Percentiles rank a stretch among this genome's conserved stretches.
Conservation (phyloP, 2,329 filamentous ascomycete species). For the Paecilomyces variotii region DNA sequence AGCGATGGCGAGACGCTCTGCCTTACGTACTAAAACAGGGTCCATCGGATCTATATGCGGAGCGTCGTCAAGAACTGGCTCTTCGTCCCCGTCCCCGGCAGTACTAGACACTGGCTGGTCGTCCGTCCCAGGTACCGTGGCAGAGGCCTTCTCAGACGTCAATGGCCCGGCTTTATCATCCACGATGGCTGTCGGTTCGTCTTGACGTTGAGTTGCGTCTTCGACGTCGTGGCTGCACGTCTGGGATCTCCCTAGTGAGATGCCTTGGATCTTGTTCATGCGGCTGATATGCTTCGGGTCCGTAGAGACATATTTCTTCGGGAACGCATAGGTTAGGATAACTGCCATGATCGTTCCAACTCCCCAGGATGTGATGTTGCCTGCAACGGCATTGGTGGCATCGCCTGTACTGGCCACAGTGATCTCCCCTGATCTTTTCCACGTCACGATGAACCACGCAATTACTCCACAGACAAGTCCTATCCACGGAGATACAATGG, state of each 20-base stretch:
- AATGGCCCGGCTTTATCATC: background rate
- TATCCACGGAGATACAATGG: slow-evolving; percentile 27
- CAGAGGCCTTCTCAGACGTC: background rate
- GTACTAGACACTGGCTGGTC: slow-evolving; percentile 6
- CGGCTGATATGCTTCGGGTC: slow-evolving; percentile 16
- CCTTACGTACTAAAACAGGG: slow-evolving; percentile 25
- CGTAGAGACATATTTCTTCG: slow-evolving; percentile 16
- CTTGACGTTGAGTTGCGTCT: background rate
- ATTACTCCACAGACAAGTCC: slow-evolving; percentile 25
- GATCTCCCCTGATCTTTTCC: slow-evolving; percentile 25
- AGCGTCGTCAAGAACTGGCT: slow-evolving; percentile 35
- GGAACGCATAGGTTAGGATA: slow-evolving; percentile 25
- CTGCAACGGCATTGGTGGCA: slow-evolving; percentile 31
- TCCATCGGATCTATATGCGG: slow-evolving; percentile 38
- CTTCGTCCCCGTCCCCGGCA: slow-evolving; percentile 28
- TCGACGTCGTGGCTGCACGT: background rate
- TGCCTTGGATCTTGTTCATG: slow-evolving; percentile 22
- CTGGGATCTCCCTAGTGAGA: slow-evolving; percentile 4
- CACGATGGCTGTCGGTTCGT: background rate
- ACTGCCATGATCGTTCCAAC: slow-evolving; percentile 27
- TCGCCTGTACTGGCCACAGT: slow-evolving; percentile 30
- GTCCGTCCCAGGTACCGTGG: background rate
- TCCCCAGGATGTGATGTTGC: slow-evolving; percentile 30
- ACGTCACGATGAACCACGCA: slow-evolving; percentile 32
- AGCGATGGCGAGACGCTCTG: slow-evolving; percentile 27